Evolutionary conservation across 805 yeast species (phyloP), one percentile per base, ranked within the genome.

Genomic region (Phaffomyces opuntiae): DNA sequence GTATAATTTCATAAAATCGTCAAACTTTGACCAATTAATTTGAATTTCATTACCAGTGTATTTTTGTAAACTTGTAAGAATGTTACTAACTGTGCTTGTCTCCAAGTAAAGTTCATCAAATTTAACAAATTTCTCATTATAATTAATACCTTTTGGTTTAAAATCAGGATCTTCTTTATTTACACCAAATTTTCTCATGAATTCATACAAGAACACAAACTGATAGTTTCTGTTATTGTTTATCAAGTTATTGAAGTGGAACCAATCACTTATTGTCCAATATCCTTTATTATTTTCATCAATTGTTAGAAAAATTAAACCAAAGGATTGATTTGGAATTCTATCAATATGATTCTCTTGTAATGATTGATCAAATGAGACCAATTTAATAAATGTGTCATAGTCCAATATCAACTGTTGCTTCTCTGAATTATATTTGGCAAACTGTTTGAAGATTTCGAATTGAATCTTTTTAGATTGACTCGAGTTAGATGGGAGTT

Each of bases 261-360:
- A 66, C 84, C 95, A 91, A 60, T 91, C 96, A 25, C 69, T 62
- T 42, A 80, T 69, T 26, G 77, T 73, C 42, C 87, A 71, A 48
- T 73, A 80, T 8, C 96, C 97, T 53, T 78, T 77, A 46, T 73
- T 70, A 36, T 74, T 71, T 48, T 77, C 77, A 66, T 91, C 98
- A 14, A 96, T 87, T 26, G 88, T 80, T 46, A 84, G 70, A 60
- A 85, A 91, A 41, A 91, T 78, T 49, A 90, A 73, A 7, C 84
- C 85, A 62, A 78, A 79, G 5, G 84, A 74, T 51, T 79, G 72
- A 12, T 77, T 67, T 14, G 80, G 73, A 43, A 81, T 72, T 53
- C 72, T 72, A 51, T 74, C 73, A 53, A 47, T 38, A 9, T 47
- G 45, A 27, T 43, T 43, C 76, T 72, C 57, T 75, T 74, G 42